Evolutionary conservation across 176 grass and related monocot genomes (phyloP).

Genomic region (maize (Zea mays)): Zm-B73-REFERENCE-NAM-5.0 NC_050105.1:127498501-127499000

Average conservation of each 20-base stretch:
- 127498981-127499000: constrained; percentile 48
- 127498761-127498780: constrained; percentile 39
- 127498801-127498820: constrained; percentile 59
- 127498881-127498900: constrained; percentile 70
- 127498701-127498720: constrained; percentile 53
- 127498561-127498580: constrained; percentile 49
- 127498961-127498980: constrained; percentile 40
- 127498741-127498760: constrained; percentile 59
- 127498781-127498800: constrained; percentile 49
- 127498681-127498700: constrained; percentile 39
- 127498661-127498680: constrained; percentile 64
- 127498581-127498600: constrained; percentile 40
- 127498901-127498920: constrained; percentile 60
- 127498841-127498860: constrained; percentile 51
- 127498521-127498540: constrained; percentile 57
- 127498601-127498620: constrained; percentile 55
- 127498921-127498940: constrained; percentile 51
- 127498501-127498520: constrained; percentile 52
- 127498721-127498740: constrained; percentile 46
- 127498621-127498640: constrained; percentile 60
- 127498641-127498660: constrained; percentile 68
- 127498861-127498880: constrained; percentile 64
- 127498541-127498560: constrained; percentile 51
- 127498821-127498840: constrained; percentile 60
- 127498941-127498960: constrained; percentile 56